A percentile compares a stretch with the other conserved stretches of the same genome.
Conservation (phyloP, 2,329 filamentous ascomycete species). For the Penicillium sp. region DNA sequence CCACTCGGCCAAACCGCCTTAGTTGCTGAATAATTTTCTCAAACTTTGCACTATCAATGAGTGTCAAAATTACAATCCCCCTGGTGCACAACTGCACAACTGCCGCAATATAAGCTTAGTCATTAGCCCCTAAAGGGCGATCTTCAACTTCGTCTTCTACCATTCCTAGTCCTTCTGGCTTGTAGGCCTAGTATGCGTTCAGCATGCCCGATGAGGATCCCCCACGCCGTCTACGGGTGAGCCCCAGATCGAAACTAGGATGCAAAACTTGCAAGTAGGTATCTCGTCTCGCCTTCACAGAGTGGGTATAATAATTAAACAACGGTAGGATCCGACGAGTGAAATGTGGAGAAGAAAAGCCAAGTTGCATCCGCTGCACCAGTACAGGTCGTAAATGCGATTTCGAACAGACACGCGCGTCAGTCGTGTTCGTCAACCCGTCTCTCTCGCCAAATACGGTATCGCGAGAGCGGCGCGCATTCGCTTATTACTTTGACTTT, state of each 20-base stretch:
- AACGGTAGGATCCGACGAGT: slow-evolving; percentile 21
- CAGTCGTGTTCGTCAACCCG: slow-evolving; percentile 10
- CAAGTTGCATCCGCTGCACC: slow-evolving; percentile 20
- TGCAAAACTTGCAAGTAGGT: slow-evolving; percentile 24
- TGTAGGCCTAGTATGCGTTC: not conserved
- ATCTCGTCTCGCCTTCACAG: not conserved
- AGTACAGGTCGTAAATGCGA: slow-evolving; percentile 23
- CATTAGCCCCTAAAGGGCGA: not conserved
- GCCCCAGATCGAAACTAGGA: not conserved
- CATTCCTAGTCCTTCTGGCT: not conserved
- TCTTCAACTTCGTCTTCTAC: not conserved
- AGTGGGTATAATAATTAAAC: not conserved
- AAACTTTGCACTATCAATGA: too few species aligned
- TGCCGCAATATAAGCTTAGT: not conserved
- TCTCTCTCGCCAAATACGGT: slow-evolving; percentile 26
- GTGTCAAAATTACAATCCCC: too few species aligned
- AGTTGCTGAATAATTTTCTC: too few species aligned
- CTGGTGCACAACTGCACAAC: too few species aligned
- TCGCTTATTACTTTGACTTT: slow-evolving; percentile 40
- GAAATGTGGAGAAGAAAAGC: slow-evolving; percentile 30
- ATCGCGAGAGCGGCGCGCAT: slow-evolving; percentile 39
- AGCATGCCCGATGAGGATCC: not conserved
- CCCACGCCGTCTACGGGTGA: not conserved
- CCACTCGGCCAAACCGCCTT: too few species aligned
- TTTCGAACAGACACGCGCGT: not conserved